These are phyloP conservation scores for Ceriops decandra DNA, from an alignment of 345 rosid species.

Conservation along the genomic window DNA sequence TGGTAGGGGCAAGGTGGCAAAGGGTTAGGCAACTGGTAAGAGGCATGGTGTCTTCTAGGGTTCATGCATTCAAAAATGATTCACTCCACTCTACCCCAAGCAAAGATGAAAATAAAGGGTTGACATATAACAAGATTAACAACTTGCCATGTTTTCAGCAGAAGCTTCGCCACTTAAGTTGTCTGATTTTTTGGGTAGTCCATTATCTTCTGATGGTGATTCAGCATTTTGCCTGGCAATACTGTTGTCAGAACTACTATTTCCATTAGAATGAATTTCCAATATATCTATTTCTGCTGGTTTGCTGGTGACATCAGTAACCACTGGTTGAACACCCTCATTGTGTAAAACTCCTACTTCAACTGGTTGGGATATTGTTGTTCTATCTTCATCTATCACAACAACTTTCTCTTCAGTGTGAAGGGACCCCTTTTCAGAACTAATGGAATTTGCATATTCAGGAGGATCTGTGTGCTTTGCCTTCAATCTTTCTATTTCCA, in stretches of 20 bases:
- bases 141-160: conserved; percentile 59
- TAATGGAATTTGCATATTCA: conserved; percentile 30
- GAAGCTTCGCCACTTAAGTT: conserved; percentile 42
- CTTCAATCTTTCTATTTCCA: conserved; percentile 54
- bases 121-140: conserved; percentile 17
- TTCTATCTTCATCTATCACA: conserved; percentile 63
- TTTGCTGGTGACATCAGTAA: conserved; percentile 21
- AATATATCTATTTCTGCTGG: conserved; percentile 32
- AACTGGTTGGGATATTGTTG: conserved; percentile 39
- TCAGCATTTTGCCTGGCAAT: conserved; percentile 43
- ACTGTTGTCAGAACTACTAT: conserved; percentile 29
- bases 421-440: conserved; percentile 36
- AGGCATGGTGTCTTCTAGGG: not conserved
- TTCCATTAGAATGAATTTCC: conserved; percentile 33
- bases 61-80: not conserved
- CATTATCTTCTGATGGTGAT: conserved; percentile 32
- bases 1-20: not conserved
- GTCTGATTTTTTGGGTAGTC: conserved; percentile 35
- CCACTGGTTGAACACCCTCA: conserved; percentile 23
- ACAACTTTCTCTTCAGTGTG: conserved; percentile 56
- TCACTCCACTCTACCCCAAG: not conserved
- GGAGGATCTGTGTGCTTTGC: conserved; percentile 27
- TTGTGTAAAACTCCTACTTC: conserved; percentile 25
- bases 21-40: not conserved
- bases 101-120: conserved; percentile 9